Evolutionary conservation across 805 yeast species (phyloP).

Genomic region (Ogataea nakhonphanomensis): DNA sequence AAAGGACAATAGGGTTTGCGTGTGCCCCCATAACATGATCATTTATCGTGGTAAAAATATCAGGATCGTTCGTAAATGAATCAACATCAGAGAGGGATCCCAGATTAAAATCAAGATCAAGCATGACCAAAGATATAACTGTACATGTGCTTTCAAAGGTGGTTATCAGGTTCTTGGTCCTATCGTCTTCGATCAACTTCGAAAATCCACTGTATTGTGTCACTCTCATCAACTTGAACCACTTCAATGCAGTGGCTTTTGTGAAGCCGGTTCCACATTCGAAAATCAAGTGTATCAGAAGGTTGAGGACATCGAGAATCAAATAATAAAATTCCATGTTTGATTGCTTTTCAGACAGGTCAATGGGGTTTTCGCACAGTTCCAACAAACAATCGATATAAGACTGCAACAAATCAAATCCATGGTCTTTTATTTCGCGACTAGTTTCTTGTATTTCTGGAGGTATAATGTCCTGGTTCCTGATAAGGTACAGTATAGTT

Average conservation of each 20-base stretch:
- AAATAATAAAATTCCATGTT: constrained; percentile 15
- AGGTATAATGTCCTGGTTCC: constrained; percentile 18
- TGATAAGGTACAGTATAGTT: constrained; percentile 37
- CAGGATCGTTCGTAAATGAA: constrained; percentile 42
- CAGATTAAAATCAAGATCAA: constrained; percentile 54
- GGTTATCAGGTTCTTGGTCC: constrained; percentile 14
- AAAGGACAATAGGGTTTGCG: constrained; percentile 48
- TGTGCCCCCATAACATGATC: constrained; percentile 28
- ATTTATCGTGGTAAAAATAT: constrained; percentile 30
- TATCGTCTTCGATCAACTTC: constrained; percentile 26
- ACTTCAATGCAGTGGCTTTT: constrained; percentile 36
- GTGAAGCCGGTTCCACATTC: constrained; percentile 22
- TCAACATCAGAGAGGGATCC: constrained; percentile 38
- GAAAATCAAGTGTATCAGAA: constrained; percentile 27
- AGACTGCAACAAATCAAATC: constrained; percentile 29
- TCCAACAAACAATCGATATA: constrained; percentile 24
- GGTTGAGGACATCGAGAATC: constrained; percentile 25
- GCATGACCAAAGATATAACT: constrained; percentile 45
- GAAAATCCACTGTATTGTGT: constrained; percentile 20
- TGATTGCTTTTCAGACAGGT: constrained; percentile 16
- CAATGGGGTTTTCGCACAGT: constrained; percentile 9
- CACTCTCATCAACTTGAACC: constrained; percentile 54
- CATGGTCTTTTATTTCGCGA: constrained; percentile 30
- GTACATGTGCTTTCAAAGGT: constrained; percentile 47
- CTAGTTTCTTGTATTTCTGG: constrained; percentile 37